phyloP scores from a whole-genome alignment of 83 land plant species.

The Larix sibirica region DNA sequence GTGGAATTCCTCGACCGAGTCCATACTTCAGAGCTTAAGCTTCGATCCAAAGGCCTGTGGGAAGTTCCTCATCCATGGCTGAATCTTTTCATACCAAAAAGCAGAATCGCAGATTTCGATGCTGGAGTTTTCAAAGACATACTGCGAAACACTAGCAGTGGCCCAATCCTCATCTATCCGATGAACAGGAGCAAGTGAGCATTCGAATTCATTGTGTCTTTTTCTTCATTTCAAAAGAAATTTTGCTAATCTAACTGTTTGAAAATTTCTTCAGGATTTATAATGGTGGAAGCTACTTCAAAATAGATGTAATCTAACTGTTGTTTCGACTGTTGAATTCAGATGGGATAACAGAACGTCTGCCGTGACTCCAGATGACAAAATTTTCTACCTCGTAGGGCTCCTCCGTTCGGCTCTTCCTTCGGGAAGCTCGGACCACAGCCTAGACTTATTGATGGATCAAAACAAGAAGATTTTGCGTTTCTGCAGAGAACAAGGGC shows the following conservation, averaged over 20 bases:
- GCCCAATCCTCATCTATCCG: constrained; percentile 49
- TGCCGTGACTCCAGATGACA: constrained; percentile 74
- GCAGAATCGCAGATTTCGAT: constrained; percentile 62
- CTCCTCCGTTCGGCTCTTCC: constrained; percentile 62
- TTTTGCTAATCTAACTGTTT: neutral
- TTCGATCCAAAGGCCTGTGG: constrained; percentile 84
- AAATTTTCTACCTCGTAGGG: constrained; percentile 76
- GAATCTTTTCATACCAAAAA: constrained; percentile 67
- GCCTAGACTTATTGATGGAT: constrained; percentile 24
- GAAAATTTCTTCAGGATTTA: neutral
- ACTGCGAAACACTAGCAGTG: constrained; percentile 35
- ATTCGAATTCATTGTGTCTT: neutral
- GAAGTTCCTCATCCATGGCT: constrained; percentile 93
- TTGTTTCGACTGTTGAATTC: neutral
- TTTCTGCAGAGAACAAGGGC: constrained; percentile 42
- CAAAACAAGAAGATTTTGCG: constrained; percentile 65
- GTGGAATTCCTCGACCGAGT: constrained; percentile 90
- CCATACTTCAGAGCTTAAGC: constrained; percentile 83
- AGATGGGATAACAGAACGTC: constrained; percentile 83
- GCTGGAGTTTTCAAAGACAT: constrained; percentile 55
- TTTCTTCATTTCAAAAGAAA: neutral
- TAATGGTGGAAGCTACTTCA: no score
- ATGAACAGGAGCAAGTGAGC: constrained; percentile 36
- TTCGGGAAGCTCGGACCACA: constrained; percentile 26
- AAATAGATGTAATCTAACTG: neutral